phyloP scores from a whole-genome alignment of 2,329 filamentous ascomycete species.

The Fusarium proliferatum region DNA sequence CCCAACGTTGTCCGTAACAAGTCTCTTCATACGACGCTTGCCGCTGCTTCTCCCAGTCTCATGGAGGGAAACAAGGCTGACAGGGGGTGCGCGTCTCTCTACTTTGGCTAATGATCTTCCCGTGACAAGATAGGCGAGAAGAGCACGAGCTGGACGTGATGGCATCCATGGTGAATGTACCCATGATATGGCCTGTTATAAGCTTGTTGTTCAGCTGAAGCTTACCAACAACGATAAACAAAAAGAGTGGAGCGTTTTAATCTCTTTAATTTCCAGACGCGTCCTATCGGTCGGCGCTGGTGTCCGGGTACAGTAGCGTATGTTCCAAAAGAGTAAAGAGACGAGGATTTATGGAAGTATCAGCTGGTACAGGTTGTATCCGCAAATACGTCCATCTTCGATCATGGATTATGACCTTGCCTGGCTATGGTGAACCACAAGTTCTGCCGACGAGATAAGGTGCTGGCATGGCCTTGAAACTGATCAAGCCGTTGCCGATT shows the following conservation, averaged over 20 bases:
- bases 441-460: neutral
- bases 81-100: conserved; percentile 35
- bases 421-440: conserved; percentile 8
- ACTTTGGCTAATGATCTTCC: conserved; percentile 42
- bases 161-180: conserved; percentile 5
- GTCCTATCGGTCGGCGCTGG: conserved; percentile 28
- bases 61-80: conserved; percentile 22
- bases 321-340: conserved; percentile 26
- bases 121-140: conserved; percentile 44
- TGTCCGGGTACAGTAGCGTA: conserved; percentile 25
- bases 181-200: neutral
- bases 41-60: conserved; percentile 4
- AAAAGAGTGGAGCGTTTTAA: conserved; percentile 37
- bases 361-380: conserved; percentile 14
- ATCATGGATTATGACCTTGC: neutral
- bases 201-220: conserved; percentile 19
- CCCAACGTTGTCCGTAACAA: neutral
- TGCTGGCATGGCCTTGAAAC: neutral
- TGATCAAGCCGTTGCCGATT: neutral
- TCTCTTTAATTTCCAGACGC: conserved; percentile 43
- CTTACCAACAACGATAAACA: conserved; percentile 13
- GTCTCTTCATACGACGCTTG: conserved; percentile 1
- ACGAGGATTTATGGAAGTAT: conserved; percentile 14
- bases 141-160: conserved; percentile 26
- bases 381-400: neutral